These are phyloP conservation scores for Microbotryomycetes sp. DNA, from an alignment of 1,284 basidiomycete species.

Conservation along the genomic window DNA sequence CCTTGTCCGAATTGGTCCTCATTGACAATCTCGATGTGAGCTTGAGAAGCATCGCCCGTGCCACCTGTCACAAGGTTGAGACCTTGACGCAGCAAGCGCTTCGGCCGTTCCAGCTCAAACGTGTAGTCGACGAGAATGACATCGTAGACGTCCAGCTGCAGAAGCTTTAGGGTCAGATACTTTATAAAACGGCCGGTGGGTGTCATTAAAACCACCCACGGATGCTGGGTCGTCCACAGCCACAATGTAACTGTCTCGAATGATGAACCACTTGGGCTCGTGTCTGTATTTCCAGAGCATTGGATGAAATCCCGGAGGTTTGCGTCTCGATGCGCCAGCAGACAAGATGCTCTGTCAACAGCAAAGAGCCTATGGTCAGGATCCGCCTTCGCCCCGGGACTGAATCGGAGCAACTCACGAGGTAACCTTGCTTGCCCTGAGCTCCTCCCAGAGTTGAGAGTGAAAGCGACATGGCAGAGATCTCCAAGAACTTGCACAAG, in stretches of 20 bases:
- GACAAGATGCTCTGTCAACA: conserved; percentile 48
- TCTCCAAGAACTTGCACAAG: conserved; percentile 87
- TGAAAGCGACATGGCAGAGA: conserved; percentile 78
- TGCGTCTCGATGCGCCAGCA: conserved; percentile 42
- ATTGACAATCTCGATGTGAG: conserved; percentile 22
- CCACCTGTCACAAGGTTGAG: conserved; percentile 52
- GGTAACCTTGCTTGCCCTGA: conserved; percentile 83
- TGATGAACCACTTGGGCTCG: conserved; percentile 82
- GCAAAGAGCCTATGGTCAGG: conserved; percentile 46
- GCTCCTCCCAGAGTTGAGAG: conserved; percentile 71
- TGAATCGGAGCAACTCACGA: conserved; percentile 41
- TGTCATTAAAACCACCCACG: conserved; percentile 47
- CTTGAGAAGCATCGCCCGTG: conserved; percentile 5
- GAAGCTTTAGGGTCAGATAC: not conserved
- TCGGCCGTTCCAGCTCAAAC: conserved; percentile 67
- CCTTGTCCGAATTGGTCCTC: conserved; percentile 48
- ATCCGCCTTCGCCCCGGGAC: conserved; percentile 44
- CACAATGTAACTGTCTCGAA: conserved; percentile 88
- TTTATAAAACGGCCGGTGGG: not conserved
- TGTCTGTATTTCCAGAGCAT: conserved; percentile 62
- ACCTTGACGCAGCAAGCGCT: conserved; percentile 55
- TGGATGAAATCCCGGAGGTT: conserved; percentile 43
- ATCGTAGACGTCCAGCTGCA: conserved; percentile 72
- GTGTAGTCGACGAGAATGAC: conserved; percentile 89
- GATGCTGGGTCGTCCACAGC: conserved; percentile 81